These are phyloP conservation scores for Sclerotinia trifoliorum DNA, from an alignment of 2,329 filamentous ascomycete species.

Conservation along the genomic window DNA sequence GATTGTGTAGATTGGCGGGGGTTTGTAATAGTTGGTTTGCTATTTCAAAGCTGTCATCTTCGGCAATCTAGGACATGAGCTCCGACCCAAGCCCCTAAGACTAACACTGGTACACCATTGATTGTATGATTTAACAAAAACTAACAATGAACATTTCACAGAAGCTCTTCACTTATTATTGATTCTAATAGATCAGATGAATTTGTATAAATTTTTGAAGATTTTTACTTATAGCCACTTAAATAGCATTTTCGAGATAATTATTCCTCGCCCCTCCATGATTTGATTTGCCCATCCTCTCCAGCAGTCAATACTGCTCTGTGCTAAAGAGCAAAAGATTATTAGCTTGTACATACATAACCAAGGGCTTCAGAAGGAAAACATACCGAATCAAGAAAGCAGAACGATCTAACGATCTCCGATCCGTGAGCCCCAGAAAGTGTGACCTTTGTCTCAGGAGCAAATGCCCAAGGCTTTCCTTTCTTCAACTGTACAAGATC, in stretches of 20 bases:
- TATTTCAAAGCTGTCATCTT: slow-evolving; percentile 35
- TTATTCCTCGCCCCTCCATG: slow-evolving; percentile 40
- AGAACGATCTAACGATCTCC: slow-evolving; percentile 63
- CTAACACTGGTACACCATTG: neutral
- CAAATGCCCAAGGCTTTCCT: slow-evolving; percentile 53
- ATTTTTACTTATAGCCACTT: neutral
- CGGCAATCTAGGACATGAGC: slow-evolving; percentile 24
- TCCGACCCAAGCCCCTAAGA: slow-evolving; percentile 16
- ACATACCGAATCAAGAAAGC: slow-evolving; percentile 57
- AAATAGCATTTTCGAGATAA: neutral
- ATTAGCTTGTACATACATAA: neutral
- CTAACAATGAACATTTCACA: neutral
- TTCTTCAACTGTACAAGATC: slow-evolving; percentile 60
- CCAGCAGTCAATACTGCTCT: slow-evolving; percentile 43
- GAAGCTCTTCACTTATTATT: neutral
- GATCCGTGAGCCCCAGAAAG: slow-evolving; percentile 61
- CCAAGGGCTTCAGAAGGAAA: neutral
- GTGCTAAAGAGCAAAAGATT: slow-evolving; percentile 30
- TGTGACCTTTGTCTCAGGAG: slow-evolving; percentile 55
- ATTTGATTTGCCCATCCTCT: slow-evolving; percentile 44
- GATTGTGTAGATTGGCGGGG: slow-evolving; percentile 26
- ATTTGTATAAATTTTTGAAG: neutral
- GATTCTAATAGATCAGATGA: neutral
- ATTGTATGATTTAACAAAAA: neutral
- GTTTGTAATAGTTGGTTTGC: slow-evolving; percentile 23